These are phyloP conservation scores for Spergularia marina DNA, from an alignment of 148 eudicot species.

Conservation along the genomic window DNA sequence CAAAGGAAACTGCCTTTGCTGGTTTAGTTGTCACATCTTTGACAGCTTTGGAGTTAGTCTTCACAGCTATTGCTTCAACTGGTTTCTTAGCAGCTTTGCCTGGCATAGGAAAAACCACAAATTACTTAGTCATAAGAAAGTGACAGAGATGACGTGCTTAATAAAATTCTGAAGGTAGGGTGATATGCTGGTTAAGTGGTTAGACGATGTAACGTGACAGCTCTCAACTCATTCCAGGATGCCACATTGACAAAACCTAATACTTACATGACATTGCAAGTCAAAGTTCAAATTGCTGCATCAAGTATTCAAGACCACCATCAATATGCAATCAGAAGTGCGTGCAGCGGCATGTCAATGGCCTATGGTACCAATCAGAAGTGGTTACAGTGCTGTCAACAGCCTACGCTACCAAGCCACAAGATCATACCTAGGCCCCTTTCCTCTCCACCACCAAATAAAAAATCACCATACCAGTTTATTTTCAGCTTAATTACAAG, in stretches of 20 bases:
- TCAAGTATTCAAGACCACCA: neutral
- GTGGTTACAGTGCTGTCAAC: neutral
- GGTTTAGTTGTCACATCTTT: constrained; percentile 38
- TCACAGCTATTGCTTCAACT: constrained; percentile 28
- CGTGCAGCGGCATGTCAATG: neutral
- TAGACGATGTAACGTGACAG: neutral
- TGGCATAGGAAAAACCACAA: constrained; percentile 10
- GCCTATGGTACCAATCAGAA: constrained; percentile 1
- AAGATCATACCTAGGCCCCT: neutral
- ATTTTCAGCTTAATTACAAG: neutral
- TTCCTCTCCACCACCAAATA: neutral
- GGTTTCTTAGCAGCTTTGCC: constrained; percentile 50
- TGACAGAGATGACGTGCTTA: neutral
- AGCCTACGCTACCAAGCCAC: neutral
- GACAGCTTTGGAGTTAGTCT: constrained; percentile 36
- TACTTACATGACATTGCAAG: neutral
- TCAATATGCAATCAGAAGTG: constrained; percentile 2
- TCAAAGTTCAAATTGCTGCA: neutral
- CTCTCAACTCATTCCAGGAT: neutral
- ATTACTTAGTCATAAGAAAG: neutral
- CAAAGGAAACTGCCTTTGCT: constrained; percentile 25
- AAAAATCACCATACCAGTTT: neutral
- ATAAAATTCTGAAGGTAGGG: neutral
- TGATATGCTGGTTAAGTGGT: neutral
- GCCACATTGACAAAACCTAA: neutral